phyloP scores from a whole-genome alignment of 2,329 filamentous ascomycete species.

The Fusarium subglutinans region DNA sequence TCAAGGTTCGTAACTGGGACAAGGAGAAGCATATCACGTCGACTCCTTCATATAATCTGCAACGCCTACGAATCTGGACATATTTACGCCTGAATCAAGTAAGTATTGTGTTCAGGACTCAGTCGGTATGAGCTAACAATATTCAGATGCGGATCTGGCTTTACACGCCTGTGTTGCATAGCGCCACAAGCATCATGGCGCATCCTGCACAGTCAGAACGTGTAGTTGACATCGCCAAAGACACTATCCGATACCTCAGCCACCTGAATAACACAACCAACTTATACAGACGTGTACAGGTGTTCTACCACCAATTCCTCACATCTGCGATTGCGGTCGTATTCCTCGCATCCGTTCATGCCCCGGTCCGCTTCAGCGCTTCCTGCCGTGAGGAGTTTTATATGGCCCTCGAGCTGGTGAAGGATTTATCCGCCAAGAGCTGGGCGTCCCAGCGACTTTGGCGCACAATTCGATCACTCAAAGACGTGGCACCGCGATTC shows the following conservation, averaged over 20 bases:
- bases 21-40: constrained; percentile 62
- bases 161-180: constrained; percentile 87
- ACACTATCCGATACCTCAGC: constrained; percentile 77
- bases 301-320: constrained; percentile 84
- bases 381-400: constrained; percentile 80
- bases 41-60: constrained; percentile 70
- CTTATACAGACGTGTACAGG: constrained; percentile 76
- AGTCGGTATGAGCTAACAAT: neutral
- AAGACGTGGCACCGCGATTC: constrained; percentile 75
- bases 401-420: constrained; percentile 78
- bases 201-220: constrained; percentile 78
- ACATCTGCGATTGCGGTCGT: constrained; percentile 78
- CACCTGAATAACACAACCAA: constrained; percentile 77
- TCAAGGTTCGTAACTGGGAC: constrained; percentile 68
- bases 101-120: constrained; percentile 7
- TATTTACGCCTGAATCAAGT: constrained; percentile 86
- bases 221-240: constrained; percentile 78
- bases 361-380: constrained; percentile 74
- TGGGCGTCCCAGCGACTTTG: constrained; percentile 78
- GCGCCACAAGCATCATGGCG: constrained; percentile 81
- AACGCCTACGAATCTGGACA: constrained; percentile 82
- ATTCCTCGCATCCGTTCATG: constrained; percentile 80
- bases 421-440: constrained; percentile 75
- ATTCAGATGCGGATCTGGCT: constrained; percentile 80
- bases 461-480: constrained; percentile 75